Evolutionary conservation across 495 filamentous ascomycete species (phyloP), one percentile per base, ranked within the genome.

Genomic region (Penicillium samsonianum): DNA sequence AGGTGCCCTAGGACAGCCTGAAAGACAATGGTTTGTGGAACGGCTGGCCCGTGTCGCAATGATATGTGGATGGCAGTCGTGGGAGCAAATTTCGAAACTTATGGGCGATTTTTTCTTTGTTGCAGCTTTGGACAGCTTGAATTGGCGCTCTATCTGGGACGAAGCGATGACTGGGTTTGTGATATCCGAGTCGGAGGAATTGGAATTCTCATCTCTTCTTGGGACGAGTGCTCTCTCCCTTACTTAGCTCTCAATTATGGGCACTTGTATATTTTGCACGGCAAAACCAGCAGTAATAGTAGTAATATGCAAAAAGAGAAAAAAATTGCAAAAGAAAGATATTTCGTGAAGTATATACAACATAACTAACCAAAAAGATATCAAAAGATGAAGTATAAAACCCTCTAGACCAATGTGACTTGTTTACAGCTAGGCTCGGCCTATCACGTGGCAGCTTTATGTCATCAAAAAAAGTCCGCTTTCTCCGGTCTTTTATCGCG

Each of bases 21-120:
- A 75, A 35, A 50, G 64, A 48, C 33, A 58, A 4, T 70, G 63
- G 65, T 75, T 75, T 62, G 59, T 75, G 37, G 62, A 67, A 40
- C 60, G 59, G 10, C 54, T 75, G 26, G 61, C 65, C 38, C 59
- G 53, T 19, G 40, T 69, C 12, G 67, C 58, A 22, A 67, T 65
- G 43, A 53, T 71, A 12, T 67, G 68, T 47, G 64, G 58, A 31
- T 74, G 71, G 71, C 50, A 60, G 25, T 37, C 52, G 7, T 74
- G 67, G 69, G 65, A 67, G 22, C 67, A 72, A 31, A 63, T 67
- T 16, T 64, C 64, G 4, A 48, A 53, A 17, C 40, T 68, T 2
- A 31, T 74, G 44, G 31, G 49, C 2, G 61, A 65, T 16, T 72
- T 67, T 40, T 65, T 72, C 42, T 72, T 63, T 33, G 30, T 72